Evolutionary conservation across 2,329 filamentous ascomycete genomes (phyloP).

Genomic region (Fusarium continuum): DNA sequence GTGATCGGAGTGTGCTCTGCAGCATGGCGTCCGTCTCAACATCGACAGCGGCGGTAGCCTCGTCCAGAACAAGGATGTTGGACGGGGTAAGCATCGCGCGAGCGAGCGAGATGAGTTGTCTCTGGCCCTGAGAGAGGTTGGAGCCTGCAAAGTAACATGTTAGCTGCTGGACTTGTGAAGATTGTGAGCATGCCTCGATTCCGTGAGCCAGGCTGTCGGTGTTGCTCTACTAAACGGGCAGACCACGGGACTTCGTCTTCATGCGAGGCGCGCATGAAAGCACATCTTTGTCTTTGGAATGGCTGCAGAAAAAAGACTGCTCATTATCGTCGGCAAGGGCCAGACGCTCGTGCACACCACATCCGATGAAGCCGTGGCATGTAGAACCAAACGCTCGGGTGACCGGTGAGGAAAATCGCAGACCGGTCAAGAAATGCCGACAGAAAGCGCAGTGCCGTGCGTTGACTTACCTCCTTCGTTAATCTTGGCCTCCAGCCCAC

Average conservation of each 20-base stretch:
- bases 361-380: slow-evolving; percentile 17
- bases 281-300: slow-evolving; percentile 26
- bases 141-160: slow-evolving; percentile 67
- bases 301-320: slow-evolving; percentile 26
- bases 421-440: slow-evolving; percentile 36
- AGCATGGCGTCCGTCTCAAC: slow-evolving; percentile 74
- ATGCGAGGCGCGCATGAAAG: slow-evolving; percentile 51
- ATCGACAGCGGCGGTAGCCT: slow-evolving; percentile 85
- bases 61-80: slow-evolving; percentile 96
- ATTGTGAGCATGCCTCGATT: not conserved
- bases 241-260: slow-evolving; percentile 46
- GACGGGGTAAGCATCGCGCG: slow-evolving; percentile 93
- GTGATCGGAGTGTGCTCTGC: slow-evolving; percentile 69
- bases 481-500: slow-evolving; percentile 88
- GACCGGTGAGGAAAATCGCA: slow-evolving; percentile 21
- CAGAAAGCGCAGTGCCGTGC: slow-evolving; percentile 33
- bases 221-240: slow-evolving; percentile 18
- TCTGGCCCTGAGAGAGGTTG: slow-evolving; percentile 93
- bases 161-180: slow-evolving; percentile 31
- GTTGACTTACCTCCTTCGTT: slow-evolving; percentile 85
- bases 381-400: slow-evolving; percentile 34
- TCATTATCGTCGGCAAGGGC: slow-evolving; percentile 18
- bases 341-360: slow-evolving; percentile 15
- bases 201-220: slow-evolving; percentile 3
- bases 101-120: slow-evolving; percentile 92